These are phyloP conservation scores for Immersiporthe knoxdaviesiana DNA, from an alignment of 2,329 filamentous ascomycete genomes.

Conservation along the genomic window DNA sequence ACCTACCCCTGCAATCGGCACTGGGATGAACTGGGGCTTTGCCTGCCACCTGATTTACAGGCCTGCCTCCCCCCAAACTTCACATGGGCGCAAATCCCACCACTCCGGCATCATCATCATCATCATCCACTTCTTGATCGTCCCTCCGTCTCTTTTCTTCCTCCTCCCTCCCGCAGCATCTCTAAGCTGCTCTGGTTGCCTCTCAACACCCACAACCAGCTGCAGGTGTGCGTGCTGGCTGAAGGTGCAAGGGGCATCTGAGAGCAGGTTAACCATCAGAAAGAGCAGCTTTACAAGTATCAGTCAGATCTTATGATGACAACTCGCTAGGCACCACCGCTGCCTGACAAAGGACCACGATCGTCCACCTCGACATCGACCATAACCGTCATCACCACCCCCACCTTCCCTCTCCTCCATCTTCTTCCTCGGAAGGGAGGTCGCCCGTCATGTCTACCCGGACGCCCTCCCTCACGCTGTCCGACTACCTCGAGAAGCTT, in stretches of 20 bases:
- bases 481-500: constrained; percentile 92
- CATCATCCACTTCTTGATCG: background rate
- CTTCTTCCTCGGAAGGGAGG: background rate
- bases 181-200: background rate
- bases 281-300: background rate
- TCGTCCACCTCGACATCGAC: background rate
- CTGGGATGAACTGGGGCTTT: background rate
- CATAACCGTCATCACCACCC: background rate
- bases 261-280: background rate
- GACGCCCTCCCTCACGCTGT: constrained; percentile 61
- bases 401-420: background rate
- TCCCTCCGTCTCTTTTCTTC: background rate
- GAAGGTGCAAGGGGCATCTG: background rate
- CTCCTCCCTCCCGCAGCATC: background rate
- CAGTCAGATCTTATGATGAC: constrained; percentile 15
- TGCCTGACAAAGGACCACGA: background rate
- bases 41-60: background rate
- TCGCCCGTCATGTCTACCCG: constrained; percentile 46
- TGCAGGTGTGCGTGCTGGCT: constrained; percentile 5
- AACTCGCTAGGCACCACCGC: background rate
- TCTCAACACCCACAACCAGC: constrained; percentile 3
- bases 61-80: background rate
- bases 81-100: background rate
- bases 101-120: background rate
- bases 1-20: constrained; percentile 12